Conservation (phyloP, 1,284 basidiomycete genomes). For the Moesziomyces sp. region DNA sequence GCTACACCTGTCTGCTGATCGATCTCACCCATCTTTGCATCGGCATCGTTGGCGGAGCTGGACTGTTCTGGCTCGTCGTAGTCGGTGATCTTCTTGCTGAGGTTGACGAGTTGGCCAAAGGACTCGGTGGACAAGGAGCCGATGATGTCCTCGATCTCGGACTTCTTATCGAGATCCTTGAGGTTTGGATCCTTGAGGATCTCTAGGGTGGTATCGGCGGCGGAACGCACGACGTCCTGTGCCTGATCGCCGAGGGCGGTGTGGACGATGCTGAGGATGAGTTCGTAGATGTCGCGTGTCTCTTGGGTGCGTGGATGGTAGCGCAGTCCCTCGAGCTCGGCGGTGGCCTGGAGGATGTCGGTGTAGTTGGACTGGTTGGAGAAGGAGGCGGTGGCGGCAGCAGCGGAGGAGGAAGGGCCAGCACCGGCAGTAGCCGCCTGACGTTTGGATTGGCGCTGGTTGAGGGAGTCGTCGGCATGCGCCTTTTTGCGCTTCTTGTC, state of each 20-base stretch:
- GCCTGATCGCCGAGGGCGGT: slow-evolving; percentile 86
- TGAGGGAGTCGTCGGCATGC: slow-evolving; percentile 48
- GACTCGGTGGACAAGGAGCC: slow-evolving; percentile 78
- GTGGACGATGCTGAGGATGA: slow-evolving; percentile 82
- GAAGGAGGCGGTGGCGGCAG: slow-evolving; percentile 74
- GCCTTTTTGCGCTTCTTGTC: slow-evolving; percentile 83
- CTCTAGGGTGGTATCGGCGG: slow-evolving; percentile 90
- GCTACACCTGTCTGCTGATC: slow-evolving; percentile 74
- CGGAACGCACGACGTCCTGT: slow-evolving; percentile 92
- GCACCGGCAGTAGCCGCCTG: slow-evolving; percentile 12
- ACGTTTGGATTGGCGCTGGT: slow-evolving; percentile 38
- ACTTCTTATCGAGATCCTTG: slow-evolving; percentile 98
- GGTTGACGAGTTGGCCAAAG: slow-evolving; percentile 85
- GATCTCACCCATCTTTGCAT: slow-evolving; percentile 80
- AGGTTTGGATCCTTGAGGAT: slow-evolving; percentile 87
- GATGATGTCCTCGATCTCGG: slow-evolving; percentile 86
- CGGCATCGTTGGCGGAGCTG: slow-evolving; percentile 70
- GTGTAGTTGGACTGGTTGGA: slow-evolving; percentile 71
- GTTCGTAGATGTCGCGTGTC: slow-evolving; percentile 92
- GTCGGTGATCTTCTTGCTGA: slow-evolving; percentile 96
- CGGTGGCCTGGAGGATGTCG: slow-evolving; percentile 75
- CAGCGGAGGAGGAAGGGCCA: slow-evolving; percentile 2
- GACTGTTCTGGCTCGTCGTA: slow-evolving; percentile 78
- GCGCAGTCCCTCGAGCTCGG: slow-evolving; percentile 82
- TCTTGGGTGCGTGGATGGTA: slow-evolving; percentile 93